phyloP scores from a whole-genome alignment of 2,329 filamentous ascomycete species.

The Magnaporthiopsis rhizophila region DNA sequence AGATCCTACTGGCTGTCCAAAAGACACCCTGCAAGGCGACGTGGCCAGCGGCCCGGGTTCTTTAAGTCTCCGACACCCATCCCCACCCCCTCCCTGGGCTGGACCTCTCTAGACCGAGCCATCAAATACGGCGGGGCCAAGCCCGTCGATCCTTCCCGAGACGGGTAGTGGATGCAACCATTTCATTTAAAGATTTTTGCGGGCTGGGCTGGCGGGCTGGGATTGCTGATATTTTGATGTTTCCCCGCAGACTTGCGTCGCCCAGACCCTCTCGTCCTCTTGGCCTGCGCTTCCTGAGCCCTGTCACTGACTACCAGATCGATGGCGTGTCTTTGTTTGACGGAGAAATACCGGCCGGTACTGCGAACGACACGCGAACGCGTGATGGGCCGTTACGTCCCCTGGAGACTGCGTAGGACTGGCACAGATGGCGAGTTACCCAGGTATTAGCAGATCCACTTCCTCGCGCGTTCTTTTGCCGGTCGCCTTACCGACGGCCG shows the following conservation, averaged over 20 bases:
- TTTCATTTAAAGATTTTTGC: background rate
- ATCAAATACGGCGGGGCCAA: too few species aligned
- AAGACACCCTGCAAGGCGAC: too few species aligned
- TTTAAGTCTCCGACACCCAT: too few species aligned
- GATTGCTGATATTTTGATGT: background rate
- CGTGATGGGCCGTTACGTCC: too few species aligned
- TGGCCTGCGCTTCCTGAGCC: background rate
- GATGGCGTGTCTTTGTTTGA: background rate
- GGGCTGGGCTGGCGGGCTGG: too few species aligned
- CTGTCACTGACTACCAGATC: background rate
- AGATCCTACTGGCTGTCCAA: too few species aligned
- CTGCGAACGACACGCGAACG: background rate
- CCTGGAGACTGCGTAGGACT: too few species aligned
- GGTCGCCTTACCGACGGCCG: background rate
- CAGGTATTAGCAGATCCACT: too few species aligned
- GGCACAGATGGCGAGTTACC: background rate
- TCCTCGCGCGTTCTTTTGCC: background rate
- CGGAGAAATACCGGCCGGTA: background rate
- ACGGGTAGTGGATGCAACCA: background rate
- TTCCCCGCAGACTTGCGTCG: background rate
- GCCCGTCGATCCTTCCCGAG: background rate
- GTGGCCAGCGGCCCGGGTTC: too few species aligned
- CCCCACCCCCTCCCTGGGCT: too few species aligned
- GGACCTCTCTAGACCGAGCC: too few species aligned
- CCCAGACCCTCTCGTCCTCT: background rate